Conservation (phyloP, 192 early-diverging fungal species). For the Backusella australiensis region DNA sequence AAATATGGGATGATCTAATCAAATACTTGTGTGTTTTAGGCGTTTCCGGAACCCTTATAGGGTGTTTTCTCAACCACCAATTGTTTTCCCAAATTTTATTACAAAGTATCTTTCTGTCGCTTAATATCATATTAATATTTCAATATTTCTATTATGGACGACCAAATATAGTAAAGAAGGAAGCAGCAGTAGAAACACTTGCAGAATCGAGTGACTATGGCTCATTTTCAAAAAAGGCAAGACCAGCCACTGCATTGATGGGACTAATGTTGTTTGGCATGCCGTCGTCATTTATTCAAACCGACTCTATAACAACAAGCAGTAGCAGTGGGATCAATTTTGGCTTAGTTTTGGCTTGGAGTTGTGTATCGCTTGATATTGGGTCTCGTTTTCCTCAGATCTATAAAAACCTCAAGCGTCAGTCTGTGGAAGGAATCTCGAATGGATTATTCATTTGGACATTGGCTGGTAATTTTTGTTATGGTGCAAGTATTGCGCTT, state of each 20-base stretch:
- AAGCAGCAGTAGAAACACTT: neutral
- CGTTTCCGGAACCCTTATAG: constrained; percentile 64
- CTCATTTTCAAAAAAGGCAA: neutral
- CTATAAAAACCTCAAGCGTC: constrained; percentile 54
- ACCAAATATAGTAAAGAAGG: neutral
- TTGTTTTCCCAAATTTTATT: constrained; percentile 54
- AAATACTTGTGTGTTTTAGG: constrained; percentile 35
- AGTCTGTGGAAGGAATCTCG: constrained; percentile 67
- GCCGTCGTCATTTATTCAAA: neutral
- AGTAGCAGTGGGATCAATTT: constrained; percentile 12
- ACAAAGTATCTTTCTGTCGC: neutral
- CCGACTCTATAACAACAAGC: neutral
- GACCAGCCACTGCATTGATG: neutral
- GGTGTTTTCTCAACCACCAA: constrained; percentile 67
- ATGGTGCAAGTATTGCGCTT: constrained; percentile 48
- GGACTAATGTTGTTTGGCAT: constrained; percentile 12
- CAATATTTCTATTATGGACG: neutral
- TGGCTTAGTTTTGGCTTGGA: constrained; percentile 64
- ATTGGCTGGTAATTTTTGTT: constrained; percentile 64
- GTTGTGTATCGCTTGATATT: constrained; percentile 61
- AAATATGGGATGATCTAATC: neutral
- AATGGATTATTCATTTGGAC: constrained; percentile 68
- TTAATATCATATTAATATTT: neutral
- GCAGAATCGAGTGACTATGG: neutral
- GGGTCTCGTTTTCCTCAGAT: constrained; percentile 74